Percentiles rank a stretch among this genome's conserved stretches.
phyloP scores from a whole-genome alignment of 2,329 filamentous ascomycete genomes.

The Pochonia chlamydosporia region DNA sequence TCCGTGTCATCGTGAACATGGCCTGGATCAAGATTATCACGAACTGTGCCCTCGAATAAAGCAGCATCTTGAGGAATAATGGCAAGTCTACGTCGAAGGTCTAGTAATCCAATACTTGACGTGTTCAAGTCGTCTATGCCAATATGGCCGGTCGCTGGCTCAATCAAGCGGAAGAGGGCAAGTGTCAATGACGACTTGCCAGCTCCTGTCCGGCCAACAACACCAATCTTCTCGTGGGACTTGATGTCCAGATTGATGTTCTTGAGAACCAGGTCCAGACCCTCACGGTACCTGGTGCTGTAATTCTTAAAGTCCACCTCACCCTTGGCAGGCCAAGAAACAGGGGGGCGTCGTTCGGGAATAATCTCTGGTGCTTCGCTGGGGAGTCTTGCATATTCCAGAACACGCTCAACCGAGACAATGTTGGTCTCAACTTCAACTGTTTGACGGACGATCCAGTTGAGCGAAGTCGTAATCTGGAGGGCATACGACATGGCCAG shows the following conservation, averaged over 20 bases:
- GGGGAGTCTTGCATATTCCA: constrained; percentile 88
- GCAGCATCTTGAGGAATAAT: constrained; percentile 98
- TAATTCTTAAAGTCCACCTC: constrained; percentile 89
- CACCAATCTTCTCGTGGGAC: constrained; percentile 75
- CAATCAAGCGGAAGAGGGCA: constrained; percentile 91
- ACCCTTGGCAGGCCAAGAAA: constrained; percentile 86
- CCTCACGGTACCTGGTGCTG: constrained; percentile 86
- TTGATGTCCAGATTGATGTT: constrained; percentile 90
- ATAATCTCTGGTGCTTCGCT: constrained; percentile 95
- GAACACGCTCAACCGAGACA: constrained; percentile 92
- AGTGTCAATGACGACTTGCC: neutral
- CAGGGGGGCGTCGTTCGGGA: constrained; percentile 76
- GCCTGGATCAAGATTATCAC: constrained; percentile 92
- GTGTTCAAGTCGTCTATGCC: constrained; percentile 88
- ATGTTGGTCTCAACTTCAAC: constrained; percentile 99
- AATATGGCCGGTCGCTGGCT: constrained; percentile 75
- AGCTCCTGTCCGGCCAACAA: neutral
- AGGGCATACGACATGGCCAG: constrained; percentile 95
- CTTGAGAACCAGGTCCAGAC: constrained; percentile 86
- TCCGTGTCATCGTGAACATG: constrained; percentile 96
- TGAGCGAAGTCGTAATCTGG: constrained; percentile 93
- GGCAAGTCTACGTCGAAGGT: constrained; percentile 81
- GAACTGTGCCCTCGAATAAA: constrained; percentile 85
- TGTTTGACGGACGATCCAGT: constrained; percentile 98
- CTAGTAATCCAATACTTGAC: constrained; percentile 80